phyloP scores from a whole-genome alignment of 2,329 filamentous ascomycete species.

The Ophiocordyceps australis region DNA sequence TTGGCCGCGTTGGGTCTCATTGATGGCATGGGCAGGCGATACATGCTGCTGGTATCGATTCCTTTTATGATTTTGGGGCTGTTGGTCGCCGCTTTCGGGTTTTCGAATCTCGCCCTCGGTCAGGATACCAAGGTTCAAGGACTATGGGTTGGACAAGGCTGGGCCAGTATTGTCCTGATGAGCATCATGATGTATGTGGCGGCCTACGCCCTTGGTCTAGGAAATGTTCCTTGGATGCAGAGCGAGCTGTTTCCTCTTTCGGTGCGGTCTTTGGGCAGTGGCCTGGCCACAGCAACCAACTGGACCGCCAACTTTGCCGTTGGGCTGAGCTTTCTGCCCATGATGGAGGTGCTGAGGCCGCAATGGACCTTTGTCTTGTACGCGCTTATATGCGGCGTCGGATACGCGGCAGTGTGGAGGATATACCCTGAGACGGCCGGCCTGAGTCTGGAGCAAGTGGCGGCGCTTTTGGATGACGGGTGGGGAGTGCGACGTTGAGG shows the following conservation, averaged over 20 bases:
- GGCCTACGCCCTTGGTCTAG: constrained; percentile 70
- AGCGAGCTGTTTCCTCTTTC: constrained; percentile 73
- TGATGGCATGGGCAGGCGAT: constrained; percentile 60
- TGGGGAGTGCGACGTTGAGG: too few species aligned
- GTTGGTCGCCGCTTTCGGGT: constrained; percentile 51
- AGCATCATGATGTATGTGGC: constrained; percentile 74
- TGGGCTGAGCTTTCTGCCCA: constrained; percentile 70
- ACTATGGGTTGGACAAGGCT: too few species aligned
- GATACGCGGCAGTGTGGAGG: constrained; percentile 49
- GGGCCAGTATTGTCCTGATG: constrained; percentile 43
- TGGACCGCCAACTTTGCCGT: constrained; percentile 80
- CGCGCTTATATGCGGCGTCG: constrained; percentile 46
- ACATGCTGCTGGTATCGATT: constrained; percentile 66
- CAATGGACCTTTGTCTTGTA: constrained; percentile 71
- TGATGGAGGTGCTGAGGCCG: constrained; percentile 63
- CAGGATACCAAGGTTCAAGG: constrained; percentile 5
- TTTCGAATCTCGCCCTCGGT: constrained; percentile 40
- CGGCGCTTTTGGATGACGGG: constrained; percentile 48
- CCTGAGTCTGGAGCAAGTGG: constrained; percentile 63
- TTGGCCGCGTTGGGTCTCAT: constrained; percentile 59
- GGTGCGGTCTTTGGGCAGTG: constrained; percentile 55
- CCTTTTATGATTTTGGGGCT: constrained; percentile 70
- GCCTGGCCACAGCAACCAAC: constrained; percentile 60
- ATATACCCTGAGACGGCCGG: constrained; percentile 83
- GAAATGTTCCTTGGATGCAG: constrained; percentile 93